Evolutionary conservation across 441 rosid genomes (phyloP).

Genomic region (Erysimum cheiri): DNA sequence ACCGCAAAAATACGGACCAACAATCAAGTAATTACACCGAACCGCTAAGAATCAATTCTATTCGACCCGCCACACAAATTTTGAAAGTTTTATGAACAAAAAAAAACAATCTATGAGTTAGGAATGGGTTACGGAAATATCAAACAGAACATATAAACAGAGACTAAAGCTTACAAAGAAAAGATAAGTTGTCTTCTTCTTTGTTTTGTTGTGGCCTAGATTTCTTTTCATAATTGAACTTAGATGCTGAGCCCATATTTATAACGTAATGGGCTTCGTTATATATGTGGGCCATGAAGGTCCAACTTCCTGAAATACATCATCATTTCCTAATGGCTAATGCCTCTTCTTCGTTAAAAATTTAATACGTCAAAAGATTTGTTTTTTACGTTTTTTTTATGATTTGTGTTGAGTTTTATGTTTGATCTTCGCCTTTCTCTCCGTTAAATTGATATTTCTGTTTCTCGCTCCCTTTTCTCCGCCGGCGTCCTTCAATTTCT

Average conservation of each 20-base stretch:
- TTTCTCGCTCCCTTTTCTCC: slow-evolving; percentile 30
- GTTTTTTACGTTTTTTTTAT: background rate
- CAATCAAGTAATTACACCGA: background rate
- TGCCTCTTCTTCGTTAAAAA: background rate
- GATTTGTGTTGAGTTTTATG: background rate
- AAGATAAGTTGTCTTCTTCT: background rate
- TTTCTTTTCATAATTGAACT: background rate
- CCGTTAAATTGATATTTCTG: slow-evolving; percentile 11
- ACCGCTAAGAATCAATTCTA: background rate
- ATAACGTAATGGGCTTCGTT: background rate
- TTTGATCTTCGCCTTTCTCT: slow-evolving; percentile 11
- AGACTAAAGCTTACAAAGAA: too few species aligned
- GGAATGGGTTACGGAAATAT: too few species aligned
- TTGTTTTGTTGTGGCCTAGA: background rate
- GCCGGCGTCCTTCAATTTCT: slow-evolving; percentile 43
- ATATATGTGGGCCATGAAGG: background rate
- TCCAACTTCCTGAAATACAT: background rate
- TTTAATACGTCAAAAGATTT: background rate
- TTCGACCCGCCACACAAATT: background rate
- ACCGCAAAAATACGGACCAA: background rate
- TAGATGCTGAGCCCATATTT: slow-evolving; percentile 1
- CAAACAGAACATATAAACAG: too few species aligned
- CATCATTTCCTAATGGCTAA: background rate
- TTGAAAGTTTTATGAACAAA: background rate
- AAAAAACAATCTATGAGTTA: background rate